Base-by-base conservation (phyloP, 2,329 filamentous ascomycete species). In the Fusarium irregulare region DNA sequence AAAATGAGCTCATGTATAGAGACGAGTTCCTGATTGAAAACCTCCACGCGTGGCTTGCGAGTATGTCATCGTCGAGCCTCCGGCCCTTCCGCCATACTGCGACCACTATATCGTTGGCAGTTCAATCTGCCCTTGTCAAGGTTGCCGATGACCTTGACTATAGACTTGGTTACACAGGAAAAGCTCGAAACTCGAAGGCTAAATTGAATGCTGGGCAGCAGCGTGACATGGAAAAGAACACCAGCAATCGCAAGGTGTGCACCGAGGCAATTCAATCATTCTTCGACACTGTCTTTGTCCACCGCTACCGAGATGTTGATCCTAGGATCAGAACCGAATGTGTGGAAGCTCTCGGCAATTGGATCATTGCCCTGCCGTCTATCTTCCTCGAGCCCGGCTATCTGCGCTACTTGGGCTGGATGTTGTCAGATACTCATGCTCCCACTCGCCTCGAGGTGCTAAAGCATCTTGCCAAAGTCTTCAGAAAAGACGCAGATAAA, bases 61-160 rank as follows among this genome's bases (percentile, higher is more conserved):
- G 93, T 63, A 93, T 99, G 91, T 96, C 95, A 4, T 96, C 93
- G 6, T 94, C 94, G 1, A 87, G 89, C 6, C 90, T 95, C 66
- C 90, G 96, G 58, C 94, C 96, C 3, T 98, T 99, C 80, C 89
- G 96, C 70, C 96, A 99, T 80, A 99, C 96, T 0, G 92, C 94
- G 1, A 97, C 95, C 3, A 91, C 96, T 1, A 91, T 95, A 25
- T 91, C 93, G 2, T 83, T 98, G 34, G 87, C 93, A 18, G 91
- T 97, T 70, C 91, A 93, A 59, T 93, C 89, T 34, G 89, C 92
- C 1, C 84, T 98, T 27, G 94, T 93, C 68, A 85, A 88, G 48
- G 85, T 95, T 34, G 92, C 92, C 13, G 88, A 88, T 56, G 88
- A 90, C 32, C 86, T 96, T 28, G 89, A 92, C 49, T 86, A 90